phyloP scores from a whole-genome alignment of 23 red algal species.

The Chondrus crispus region DNA sequence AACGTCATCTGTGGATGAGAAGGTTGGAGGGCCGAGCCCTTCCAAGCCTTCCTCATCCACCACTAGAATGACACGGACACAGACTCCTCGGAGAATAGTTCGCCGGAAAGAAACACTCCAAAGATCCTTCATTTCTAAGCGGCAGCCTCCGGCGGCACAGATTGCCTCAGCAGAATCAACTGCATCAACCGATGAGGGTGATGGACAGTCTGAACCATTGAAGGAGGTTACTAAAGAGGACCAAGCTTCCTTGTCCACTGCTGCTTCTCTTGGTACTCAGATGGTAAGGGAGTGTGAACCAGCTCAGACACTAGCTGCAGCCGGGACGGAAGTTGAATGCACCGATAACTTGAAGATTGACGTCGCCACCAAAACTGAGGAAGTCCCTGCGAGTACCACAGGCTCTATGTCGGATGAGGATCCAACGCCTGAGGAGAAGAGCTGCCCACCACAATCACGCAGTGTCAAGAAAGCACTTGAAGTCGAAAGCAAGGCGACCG shows the following conservation, averaged over 20 bases:
- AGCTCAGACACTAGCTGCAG: background rate
- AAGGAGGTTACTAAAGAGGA: background rate
- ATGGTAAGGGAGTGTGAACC: background rate
- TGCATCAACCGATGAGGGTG: background rate
- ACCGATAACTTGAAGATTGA: background rate
- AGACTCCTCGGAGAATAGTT: constrained; percentile 21
- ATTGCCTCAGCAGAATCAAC: background rate
- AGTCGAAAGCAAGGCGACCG: too few species aligned
- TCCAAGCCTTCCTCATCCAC: background rate
- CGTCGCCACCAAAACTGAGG: background rate
- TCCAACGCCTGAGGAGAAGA: background rate
- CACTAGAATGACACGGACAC: constrained; percentile 6
- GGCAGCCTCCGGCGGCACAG: background rate
- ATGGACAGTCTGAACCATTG: too few species aligned
- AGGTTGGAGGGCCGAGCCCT: background rate
- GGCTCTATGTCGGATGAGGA: background rate
- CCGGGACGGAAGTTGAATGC: too few species aligned
- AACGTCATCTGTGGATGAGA: background rate
- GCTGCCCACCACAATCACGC: too few species aligned
- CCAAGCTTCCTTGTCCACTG: background rate
- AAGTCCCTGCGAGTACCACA: background rate
- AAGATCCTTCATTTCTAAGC: background rate
- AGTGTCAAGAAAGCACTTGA: too few species aligned
- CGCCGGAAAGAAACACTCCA: constrained; percentile 26
- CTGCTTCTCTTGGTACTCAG: background rate